Evolutionary conservation across 257 asterid species (phyloP).

Genomic region (Jacaranda mimosifolia): DNA sequence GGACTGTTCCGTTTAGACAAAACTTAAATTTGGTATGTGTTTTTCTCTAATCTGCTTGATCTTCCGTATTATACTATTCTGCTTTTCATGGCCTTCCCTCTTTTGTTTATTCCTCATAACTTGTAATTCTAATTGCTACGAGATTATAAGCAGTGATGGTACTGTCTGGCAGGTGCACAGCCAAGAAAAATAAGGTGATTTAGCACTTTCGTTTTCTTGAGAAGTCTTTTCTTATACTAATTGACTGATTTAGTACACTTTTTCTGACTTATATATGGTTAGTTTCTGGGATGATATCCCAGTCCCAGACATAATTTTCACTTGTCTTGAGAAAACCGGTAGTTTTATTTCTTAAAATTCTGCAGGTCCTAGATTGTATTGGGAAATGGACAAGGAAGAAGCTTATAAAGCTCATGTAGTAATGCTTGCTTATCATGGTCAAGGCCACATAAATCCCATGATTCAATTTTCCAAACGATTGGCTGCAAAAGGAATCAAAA

Average conservation of each 20-base stretch:
- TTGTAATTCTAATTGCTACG: not conserved
- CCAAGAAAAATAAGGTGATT: not conserved
- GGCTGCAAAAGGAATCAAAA: slow-evolving; percentile 59
- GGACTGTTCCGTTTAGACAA: not conserved
- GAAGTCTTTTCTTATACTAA: not conserved
- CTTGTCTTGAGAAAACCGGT: too few species aligned
- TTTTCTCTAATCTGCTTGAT: not conserved
- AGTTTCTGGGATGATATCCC: too few species aligned
- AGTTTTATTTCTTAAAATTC: not conserved
- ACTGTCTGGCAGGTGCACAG: not conserved
- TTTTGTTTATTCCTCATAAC: not conserved
- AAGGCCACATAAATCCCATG: slow-evolving; percentile 72
- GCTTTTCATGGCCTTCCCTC: not conserved
- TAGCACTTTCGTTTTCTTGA: not conserved
- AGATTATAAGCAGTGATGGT: too few species aligned
- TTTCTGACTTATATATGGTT: too few species aligned
- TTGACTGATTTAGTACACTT: not conserved
- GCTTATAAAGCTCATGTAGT: slow-evolving; percentile 49
- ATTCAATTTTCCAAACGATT: slow-evolving; percentile 62
- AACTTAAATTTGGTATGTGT: not conserved
- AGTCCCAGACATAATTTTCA: too few species aligned
- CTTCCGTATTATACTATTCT: not conserved
- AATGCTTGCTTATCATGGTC: slow-evolving; percentile 66
- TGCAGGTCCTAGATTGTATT: not conserved
- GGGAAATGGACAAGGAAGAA: slow-evolving; percentile 47